These are phyloP conservation scores for Rhexocercosporidium sp. DNA, from an alignment of 2,329 filamentous ascomycete species.

Conservation along the genomic window DNA sequence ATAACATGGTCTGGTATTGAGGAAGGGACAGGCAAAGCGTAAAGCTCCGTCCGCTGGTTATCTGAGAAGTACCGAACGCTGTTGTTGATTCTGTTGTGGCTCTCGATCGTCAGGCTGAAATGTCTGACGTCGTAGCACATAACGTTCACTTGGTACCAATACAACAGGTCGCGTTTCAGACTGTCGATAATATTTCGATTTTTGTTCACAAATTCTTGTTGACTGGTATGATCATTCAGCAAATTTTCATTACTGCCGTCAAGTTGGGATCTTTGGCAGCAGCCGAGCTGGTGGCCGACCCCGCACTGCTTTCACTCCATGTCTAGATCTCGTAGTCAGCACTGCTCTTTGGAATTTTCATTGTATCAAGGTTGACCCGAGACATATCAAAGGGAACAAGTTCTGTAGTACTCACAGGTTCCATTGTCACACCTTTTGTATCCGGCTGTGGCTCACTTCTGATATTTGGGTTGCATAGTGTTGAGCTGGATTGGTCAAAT, in stretches of 20 bases:
- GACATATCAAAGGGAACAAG: too few species aligned
- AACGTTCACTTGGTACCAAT: neutral
- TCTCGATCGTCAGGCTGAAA: neutral
- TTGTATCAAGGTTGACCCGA: too few species aligned
- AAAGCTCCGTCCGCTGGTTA: neutral
- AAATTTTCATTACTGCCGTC: neutral
- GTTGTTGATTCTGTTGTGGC: neutral
- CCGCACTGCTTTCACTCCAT: neutral
- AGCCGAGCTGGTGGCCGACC: neutral
- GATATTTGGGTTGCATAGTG: neutral
- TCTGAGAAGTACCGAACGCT: neutral
- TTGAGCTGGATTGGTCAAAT: neutral
- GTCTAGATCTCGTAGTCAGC: too few species aligned
- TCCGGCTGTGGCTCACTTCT: neutral
- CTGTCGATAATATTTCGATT: neutral
- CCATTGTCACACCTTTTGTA: too few species aligned
- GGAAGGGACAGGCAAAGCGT: neutral
- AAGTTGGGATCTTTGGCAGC: neutral
- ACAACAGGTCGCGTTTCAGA: neutral
- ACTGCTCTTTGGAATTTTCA: too few species aligned
- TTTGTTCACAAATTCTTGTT: neutral
- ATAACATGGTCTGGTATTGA: neutral
- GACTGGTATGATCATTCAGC: neutral
- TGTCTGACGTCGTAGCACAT: conserved; percentile 8
- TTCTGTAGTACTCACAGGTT: too few species aligned